Evolutionary conservation across 768 basidiomycete species (phyloP).

Genomic region (Russula vinacea): DNA sequence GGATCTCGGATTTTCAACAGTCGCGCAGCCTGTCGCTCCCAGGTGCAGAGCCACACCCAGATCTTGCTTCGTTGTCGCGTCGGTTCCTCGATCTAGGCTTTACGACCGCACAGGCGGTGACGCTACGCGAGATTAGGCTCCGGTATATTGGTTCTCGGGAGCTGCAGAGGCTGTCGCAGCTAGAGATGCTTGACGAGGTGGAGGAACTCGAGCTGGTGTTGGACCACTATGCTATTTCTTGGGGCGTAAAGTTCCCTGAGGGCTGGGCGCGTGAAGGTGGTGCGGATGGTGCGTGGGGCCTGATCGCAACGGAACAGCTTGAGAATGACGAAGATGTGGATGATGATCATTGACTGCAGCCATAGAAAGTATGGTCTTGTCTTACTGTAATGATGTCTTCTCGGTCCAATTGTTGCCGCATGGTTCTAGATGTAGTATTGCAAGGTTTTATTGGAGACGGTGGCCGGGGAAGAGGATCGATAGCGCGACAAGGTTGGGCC

Average conservation of each 20-base stretch:
- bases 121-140: slow-evolving; percentile 66
- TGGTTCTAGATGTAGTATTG: not conserved
- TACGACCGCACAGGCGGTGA: slow-evolving; percentile 51
- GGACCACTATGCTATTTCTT: slow-evolving; percentile 85
- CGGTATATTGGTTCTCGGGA: slow-evolving; percentile 49
- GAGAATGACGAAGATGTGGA: slow-evolving; percentile 1
- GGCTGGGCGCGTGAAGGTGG: not conserved
- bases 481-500: not conserved
- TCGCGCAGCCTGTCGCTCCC: slow-evolving; percentile 57
- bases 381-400: too few relatives aligned
- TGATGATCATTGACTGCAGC: not conserved
- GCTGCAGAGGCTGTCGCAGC: slow-evolving; percentile 60
- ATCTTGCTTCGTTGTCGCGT: slow-evolving; percentile 50
- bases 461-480: too few relatives aligned
- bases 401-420: not conserved
- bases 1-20: not conserved
- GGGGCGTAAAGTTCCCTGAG: slow-evolving; percentile 46
- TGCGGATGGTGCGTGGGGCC: slow-evolving; percentile 7
- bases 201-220: slow-evolving; percentile 92
- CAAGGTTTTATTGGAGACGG: too few relatives aligned
- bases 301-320: slow-evolving; percentile 6
- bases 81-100: slow-evolving; percentile 64
- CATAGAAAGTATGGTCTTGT: not conserved
- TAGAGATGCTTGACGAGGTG: slow-evolving; percentile 90
- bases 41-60: slow-evolving; percentile 62